phyloP scores from a whole-genome alignment of 345 rosid species.

The Cardiospermum halicacabum region DNA sequence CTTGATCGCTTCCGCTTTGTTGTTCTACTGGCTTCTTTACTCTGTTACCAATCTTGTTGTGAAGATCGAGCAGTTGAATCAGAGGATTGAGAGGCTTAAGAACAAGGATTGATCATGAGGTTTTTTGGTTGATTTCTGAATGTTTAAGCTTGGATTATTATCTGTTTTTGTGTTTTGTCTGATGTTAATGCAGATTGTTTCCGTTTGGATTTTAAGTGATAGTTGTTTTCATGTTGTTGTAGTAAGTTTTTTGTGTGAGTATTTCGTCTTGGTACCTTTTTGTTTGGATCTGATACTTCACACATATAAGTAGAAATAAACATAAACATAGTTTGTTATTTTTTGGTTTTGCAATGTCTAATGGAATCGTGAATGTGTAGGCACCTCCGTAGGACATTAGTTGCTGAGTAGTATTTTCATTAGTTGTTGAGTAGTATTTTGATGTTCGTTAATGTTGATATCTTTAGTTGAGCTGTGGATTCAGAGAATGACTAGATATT shows the following conservation, averaged over 20 bases:
- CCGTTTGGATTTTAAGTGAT: background rate
- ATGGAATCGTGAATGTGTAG: too few relatives aligned
- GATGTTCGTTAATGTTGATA: too few relatives aligned
- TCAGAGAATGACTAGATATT: too few relatives aligned
- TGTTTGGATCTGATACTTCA: background rate
- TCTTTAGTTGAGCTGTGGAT: too few relatives aligned
- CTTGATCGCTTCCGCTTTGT: slow-evolving; percentile 63
- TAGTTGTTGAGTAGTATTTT: too few relatives aligned
- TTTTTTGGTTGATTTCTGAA: background rate
- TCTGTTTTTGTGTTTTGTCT: background rate
- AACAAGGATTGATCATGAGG: slow-evolving; percentile 29
- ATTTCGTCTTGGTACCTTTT: too few relatives aligned
- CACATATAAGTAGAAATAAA: too few relatives aligned
- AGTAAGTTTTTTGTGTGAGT: too few relatives aligned
- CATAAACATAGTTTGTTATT: too few relatives aligned
- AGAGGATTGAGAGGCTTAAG: slow-evolving; percentile 71
- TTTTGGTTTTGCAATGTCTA: too few relatives aligned
- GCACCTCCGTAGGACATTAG: too few relatives aligned
- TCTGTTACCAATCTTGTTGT: slow-evolving; percentile 69
- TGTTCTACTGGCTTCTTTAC: slow-evolving; percentile 81
- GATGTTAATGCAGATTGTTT: background rate
- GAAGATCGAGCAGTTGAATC: slow-evolving; percentile 62
- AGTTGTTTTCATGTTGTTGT: background rate
- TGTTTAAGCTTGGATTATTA: background rate
- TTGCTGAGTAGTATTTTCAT: too few relatives aligned